A percentile compares a stretch with the other conserved stretches of the same genome.
These are phyloP conservation scores for Rhodotorula sp. DNA, from an alignment of 1,284 basidiomycete species.

Conservation along the genomic window DNA sequence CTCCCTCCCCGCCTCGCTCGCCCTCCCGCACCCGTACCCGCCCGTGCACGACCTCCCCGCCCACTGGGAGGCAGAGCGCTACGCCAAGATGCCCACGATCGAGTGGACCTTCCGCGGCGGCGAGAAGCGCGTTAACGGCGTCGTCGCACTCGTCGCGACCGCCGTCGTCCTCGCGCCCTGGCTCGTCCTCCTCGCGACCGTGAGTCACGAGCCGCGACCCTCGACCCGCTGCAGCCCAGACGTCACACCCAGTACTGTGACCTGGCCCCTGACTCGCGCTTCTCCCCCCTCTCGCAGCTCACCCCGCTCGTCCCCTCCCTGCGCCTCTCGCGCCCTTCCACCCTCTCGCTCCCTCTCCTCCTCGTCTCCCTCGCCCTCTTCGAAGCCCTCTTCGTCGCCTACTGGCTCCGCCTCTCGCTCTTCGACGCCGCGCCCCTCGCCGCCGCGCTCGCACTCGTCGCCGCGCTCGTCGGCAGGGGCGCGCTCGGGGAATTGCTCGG, in stretches of 20 bases:
- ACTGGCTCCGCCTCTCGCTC: slow-evolving; percentile 29
- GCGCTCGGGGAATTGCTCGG: slow-evolving; percentile 27
- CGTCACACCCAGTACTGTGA: no score
- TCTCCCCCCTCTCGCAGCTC: not conserved
- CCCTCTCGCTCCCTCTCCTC: slow-evolving; percentile 14
- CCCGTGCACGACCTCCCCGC: slow-evolving; percentile 19
- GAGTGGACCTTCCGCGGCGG: slow-evolving; percentile 24
- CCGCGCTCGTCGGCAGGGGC: slow-evolving; percentile 14
- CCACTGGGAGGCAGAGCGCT: slow-evolving; percentile 33
- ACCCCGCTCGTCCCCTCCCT: slow-evolving; percentile 19
- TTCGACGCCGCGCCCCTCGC: slow-evolving; percentile 31
- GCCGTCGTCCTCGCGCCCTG: slow-evolving; percentile 32
- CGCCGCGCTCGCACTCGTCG: slow-evolving; percentile 1
- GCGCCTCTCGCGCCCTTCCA: not conserved
- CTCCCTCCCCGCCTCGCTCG: slow-evolving; percentile 22
- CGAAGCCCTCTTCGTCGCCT: slow-evolving; percentile 23
- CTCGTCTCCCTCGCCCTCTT: slow-evolving; percentile 23
- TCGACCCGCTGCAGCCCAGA: no score
- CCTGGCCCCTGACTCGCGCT: not conserved
- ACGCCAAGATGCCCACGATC: slow-evolving; percentile 16
- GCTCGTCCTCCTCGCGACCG: slow-evolving; percentile 20
- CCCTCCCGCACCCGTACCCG: slow-evolving; percentile 28
- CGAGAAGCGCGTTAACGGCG: slow-evolving; percentile 19
- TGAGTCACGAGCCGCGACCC: no score
- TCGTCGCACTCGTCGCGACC: slow-evolving; percentile 18